Conservation (phyloP, 306 rosid species). For the Astragalus membranaceus region DNA sequence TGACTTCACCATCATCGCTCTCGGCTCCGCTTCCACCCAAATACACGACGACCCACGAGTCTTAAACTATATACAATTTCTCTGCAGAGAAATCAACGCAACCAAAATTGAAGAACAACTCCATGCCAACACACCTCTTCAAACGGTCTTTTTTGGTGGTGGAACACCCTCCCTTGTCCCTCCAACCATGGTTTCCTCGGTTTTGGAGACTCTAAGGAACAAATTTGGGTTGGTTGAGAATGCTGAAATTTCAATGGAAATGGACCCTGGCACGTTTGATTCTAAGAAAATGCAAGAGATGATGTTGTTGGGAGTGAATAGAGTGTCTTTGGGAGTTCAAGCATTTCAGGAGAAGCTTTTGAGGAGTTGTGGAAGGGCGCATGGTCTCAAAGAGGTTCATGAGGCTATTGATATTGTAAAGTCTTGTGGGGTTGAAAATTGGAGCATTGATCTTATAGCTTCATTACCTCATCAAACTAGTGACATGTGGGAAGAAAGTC, state of each 20-base stretch:
- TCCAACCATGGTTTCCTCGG: conserved; percentile 51
- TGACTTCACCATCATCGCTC: conserved; percentile 89
- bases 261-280: conserved; percentile 96
- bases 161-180: conserved; percentile 94
- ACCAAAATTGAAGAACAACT: conserved; percentile 19
- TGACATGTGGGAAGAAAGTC: conserved; percentile 84
- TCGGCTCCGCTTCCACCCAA: conserved; percentile 56
- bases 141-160: conserved; percentile 84
- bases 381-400: conserved; percentile 64
- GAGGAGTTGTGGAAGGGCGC: conserved; percentile 87
- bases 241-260: conserved; percentile 83
- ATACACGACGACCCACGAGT: conserved; percentile 66
- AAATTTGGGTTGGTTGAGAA: conserved; percentile 55
- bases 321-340: conserved; percentile 92
- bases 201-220: conserved; percentile 44
- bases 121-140: conserved; percentile 38
- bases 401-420: conserved; percentile 69
- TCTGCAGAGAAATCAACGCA: conserved; percentile 76
- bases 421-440: conserved; percentile 65
- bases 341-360: conserved; percentile 82
- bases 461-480: conserved; percentile 77
- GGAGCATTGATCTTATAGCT: conserved; percentile 92
- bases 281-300: conserved; percentile 47
- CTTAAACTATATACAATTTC: conserved; percentile 48
- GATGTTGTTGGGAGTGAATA: conserved; percentile 67